Evolutionary conservation across 1,284 basidiomycete genomes (phyloP), one percentile per base, ranked within the genome.

Genomic region (Baeospora myosura): DNA sequence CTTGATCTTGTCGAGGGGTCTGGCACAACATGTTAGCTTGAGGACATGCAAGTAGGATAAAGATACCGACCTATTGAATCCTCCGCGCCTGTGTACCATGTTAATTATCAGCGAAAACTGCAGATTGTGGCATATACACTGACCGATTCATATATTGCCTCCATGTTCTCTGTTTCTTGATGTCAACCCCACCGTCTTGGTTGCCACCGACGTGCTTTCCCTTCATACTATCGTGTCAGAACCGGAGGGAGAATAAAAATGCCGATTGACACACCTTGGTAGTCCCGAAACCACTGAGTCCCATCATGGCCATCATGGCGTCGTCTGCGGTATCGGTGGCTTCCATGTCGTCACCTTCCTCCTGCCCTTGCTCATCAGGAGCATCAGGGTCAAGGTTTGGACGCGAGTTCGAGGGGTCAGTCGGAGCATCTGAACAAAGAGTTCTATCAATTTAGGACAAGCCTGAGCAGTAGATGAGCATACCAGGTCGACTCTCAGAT

Each of bases 111-210:
- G 22, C 32, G n/a, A 30, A 3, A 33, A 20, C 16, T 28, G 20
- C 8, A 37, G 33, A 45, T 30, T 18, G 4, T 5, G 20, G 36
- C 6, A 43, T 22, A 28, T n/a, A 29, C 22, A 53, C 71, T 35
- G 49, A 85, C 84, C 86, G 73, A 57, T 94, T 94, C 90, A 94
- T 94, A 60, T 94, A 94, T 64, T 97, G 94, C 50, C 94, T 72
- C 93, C 94, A 97, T 21, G 91, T 95, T 42, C 94, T 73, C 49
- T 82, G 77, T 65, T 93, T 91, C 73, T 94, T 94, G 53, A 96
- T 66, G 42, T 82, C 64, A 1, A 76, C 77, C 2, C 52, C 57
- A 24, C 92, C 92, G 49, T 84, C 79, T 60, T 92, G 86, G 50
- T 94, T 92, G 18, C 87, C 89, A 45, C 74, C 69, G 26, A 91